Conservation (phyloP, 495 filamentous ascomycete species). For the Penicillium cataractarum region DNA sequence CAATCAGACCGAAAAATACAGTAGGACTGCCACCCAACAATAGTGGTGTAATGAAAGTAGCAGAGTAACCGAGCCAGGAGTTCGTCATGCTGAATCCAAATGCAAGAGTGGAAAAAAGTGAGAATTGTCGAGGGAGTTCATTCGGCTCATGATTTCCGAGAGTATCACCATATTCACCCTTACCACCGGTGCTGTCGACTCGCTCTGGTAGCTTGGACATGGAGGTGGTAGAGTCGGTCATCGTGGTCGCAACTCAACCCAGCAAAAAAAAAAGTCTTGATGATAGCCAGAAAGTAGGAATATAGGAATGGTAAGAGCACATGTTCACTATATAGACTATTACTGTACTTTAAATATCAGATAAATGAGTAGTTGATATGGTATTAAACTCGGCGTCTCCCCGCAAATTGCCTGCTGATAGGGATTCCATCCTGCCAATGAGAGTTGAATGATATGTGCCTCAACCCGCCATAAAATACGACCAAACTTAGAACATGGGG, state of each 20-base stretch:
- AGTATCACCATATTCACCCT: background rate
- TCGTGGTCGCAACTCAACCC: background rate
- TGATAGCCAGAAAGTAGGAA: too few relatives aligned
- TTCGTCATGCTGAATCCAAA: conserved; percentile 30
- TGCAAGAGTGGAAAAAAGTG: conserved; percentile 18
- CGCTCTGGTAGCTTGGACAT: background rate
- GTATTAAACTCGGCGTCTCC: background rate
- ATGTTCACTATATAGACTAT: background rate
- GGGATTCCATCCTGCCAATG: background rate
- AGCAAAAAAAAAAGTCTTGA: too few relatives aligned
- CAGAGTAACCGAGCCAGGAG: conserved; percentile 30
- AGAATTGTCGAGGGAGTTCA: conserved; percentile 12
- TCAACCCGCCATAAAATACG: background rate
- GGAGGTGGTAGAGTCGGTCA: background rate
- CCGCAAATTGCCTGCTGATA: background rate
- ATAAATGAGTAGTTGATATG: too few relatives aligned
- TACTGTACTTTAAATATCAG: background rate
- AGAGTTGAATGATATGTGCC: background rate
- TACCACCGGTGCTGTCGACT: background rate
- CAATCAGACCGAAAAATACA: conserved; percentile 11
- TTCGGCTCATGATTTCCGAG: background rate
- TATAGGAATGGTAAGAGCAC: background rate
- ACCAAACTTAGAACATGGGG: too few relatives aligned
- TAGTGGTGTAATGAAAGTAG: conserved; percentile 20
- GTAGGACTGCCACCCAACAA: conserved; percentile 19